Evolutionary conservation across 2,329 filamentous ascomycete genomes (phyloP).

Genomic region (Raffaelea ambrosiae): DNA sequence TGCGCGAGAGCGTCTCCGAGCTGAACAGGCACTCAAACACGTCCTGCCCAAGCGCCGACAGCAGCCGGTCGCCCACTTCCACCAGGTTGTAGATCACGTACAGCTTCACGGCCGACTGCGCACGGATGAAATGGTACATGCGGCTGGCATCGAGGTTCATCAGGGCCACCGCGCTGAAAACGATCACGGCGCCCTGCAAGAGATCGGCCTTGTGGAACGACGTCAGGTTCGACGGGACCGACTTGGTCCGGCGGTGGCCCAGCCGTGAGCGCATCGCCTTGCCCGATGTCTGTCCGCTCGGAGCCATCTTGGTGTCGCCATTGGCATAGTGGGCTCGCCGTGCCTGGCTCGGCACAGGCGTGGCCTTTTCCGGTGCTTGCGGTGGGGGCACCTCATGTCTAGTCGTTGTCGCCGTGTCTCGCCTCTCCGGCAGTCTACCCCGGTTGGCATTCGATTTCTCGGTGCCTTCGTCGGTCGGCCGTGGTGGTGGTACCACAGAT

Average conservation of each 20-base stretch:
- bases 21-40: constrained; percentile 95
- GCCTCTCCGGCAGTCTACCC: neutral
- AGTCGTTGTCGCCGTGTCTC: neutral
- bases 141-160: constrained; percentile 91
- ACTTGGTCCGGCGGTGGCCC: constrained; percentile 60
- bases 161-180: constrained; percentile 74
- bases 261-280: neutral
- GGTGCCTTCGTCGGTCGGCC: neutral
- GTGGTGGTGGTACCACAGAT: neutral
- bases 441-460: too few species aligned
- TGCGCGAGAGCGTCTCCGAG: constrained; percentile 80
- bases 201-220: constrained; percentile 93
- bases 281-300: neutral
- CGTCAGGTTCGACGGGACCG: constrained; percentile 73
- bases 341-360: neutral
- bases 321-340: neutral
- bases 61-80: constrained; percentile 81
- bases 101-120: constrained; percentile 92
- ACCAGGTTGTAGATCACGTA: constrained; percentile 99
- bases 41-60: constrained; percentile 89
- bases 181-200: constrained; percentile 79
- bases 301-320: neutral
- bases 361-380: too few species aligned
- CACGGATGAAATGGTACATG: constrained; percentile 97
- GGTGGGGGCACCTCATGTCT: neutral